Percentiles rank a stretch among this genome's conserved stretches.
Evolutionary conservation across 768 basidiomycete species (phyloP).

Genomic region (Thelephora ganbajun): DNA sequence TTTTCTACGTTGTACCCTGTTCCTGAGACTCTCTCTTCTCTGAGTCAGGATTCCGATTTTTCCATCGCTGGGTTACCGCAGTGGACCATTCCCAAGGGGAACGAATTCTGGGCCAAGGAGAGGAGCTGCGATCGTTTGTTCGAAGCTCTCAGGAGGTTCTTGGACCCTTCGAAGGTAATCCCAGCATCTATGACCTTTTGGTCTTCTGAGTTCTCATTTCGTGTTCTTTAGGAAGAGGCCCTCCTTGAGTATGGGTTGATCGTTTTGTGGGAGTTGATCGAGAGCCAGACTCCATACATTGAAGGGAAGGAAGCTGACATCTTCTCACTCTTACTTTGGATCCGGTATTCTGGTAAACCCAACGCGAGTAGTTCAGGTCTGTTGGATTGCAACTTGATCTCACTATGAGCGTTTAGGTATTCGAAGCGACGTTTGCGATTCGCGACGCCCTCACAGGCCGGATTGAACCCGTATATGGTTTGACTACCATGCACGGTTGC

Average conservation of each 20-base stretch:
- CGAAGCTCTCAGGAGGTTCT: slow-evolving; percentile 43
- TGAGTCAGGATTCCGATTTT: slow-evolving; percentile 35
- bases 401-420: slow-evolving; percentile 33
- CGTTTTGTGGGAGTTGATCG: slow-evolving; percentile 72
- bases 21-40: slow-evolving; percentile 35
- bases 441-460: slow-evolving; percentile 60
- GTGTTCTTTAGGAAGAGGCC: slow-evolving; percentile 38
- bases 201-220: not conserved
- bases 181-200: too few species aligned
- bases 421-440: slow-evolving; percentile 73
- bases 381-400: slow-evolving; percentile 1
- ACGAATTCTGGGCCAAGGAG: slow-evolving; percentile 44
- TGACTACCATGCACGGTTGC: slow-evolving; percentile 70
- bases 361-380: slow-evolving; percentile 33
- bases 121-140: slow-evolving; percentile 61
- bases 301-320: slow-evolving; percentile 74
- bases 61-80: slow-evolving; percentile 49
- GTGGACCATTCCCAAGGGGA: slow-evolving; percentile 2
- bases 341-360: slow-evolving; percentile 59
- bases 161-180: slow-evolving; percentile 51
- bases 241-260: slow-evolving; percentile 69
- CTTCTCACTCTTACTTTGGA: slow-evolving; percentile 52
- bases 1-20: slow-evolving; percentile 50
- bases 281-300: slow-evolving; percentile 54
- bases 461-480: slow-evolving; percentile 73